These are phyloP conservation scores for Penicillium samsonianum DNA, from an alignment of 495 filamentous ascomycete species.

Conservation along the genomic window DNA sequence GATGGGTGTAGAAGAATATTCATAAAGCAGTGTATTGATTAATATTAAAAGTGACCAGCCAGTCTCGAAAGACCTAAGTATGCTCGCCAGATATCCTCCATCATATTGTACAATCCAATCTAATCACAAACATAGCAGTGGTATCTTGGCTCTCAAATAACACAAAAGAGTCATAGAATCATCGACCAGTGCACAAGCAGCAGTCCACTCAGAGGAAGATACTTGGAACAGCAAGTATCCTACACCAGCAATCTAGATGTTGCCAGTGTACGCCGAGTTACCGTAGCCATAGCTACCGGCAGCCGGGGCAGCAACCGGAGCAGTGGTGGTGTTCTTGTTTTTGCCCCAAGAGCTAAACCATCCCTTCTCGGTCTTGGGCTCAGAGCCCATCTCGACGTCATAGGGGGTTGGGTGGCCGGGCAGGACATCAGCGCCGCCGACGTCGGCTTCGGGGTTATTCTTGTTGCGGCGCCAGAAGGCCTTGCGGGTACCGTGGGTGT, in stretches of 20 bases:
- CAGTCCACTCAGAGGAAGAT: neutral
- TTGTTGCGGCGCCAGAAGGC: slow-evolving; percentile 52
- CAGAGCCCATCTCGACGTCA: slow-evolving; percentile 38
- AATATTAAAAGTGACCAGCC: slow-evolving; percentile 9
- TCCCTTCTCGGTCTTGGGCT: slow-evolving; percentile 29
- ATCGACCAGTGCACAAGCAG: slow-evolving; percentile 15
- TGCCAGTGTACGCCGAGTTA: slow-evolving; percentile 43
- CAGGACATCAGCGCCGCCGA: slow-evolving; percentile 33
- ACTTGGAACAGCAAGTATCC: neutral
- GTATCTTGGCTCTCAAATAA: slow-evolving; percentile 26
- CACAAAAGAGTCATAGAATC: slow-evolving; percentile 28
- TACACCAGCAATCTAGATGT: slow-evolving; percentile 26
- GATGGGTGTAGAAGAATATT: neutral
- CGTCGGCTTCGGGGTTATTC: slow-evolving; percentile 36
- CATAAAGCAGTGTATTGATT: slow-evolving; percentile 1
- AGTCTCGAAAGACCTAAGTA: slow-evolving; percentile 6
- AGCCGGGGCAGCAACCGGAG: slow-evolving; percentile 14
- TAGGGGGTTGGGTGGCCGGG: slow-evolving; percentile 39
- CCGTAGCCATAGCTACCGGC: slow-evolving; percentile 37
- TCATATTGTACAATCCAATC: slow-evolving; percentile 23
- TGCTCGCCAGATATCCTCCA: slow-evolving; percentile 15
- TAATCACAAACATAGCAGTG: slow-evolving; percentile 22
- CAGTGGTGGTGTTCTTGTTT: slow-evolving; percentile 29
- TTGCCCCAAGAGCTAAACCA: slow-evolving; percentile 27
- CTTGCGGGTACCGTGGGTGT: slow-evolving; percentile 66